These are phyloP conservation scores for Corylus heterophylla DNA, from an alignment of 306 rosid genomes.

Conservation along the genomic window DNA sequence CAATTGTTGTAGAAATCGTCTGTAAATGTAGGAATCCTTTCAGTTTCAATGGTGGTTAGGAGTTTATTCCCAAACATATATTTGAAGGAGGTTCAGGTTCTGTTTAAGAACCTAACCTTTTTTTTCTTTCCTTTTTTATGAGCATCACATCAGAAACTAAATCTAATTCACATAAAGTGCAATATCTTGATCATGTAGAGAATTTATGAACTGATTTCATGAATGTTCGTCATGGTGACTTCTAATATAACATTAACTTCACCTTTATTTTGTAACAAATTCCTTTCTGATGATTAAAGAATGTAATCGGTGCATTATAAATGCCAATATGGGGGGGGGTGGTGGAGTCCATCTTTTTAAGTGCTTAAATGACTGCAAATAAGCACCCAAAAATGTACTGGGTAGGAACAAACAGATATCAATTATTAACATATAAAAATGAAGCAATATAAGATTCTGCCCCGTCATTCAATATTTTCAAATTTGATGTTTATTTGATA, in stretches of 20 bases:
- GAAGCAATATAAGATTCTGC: neutral
- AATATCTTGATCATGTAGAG: neutral
- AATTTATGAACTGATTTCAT: neutral
- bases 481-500: neutral
- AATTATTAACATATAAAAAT: neutral
- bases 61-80: no score
- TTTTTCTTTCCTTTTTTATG: no score
- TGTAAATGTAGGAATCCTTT: no score
- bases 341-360: neutral
- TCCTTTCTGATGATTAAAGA: neutral
- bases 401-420: neutral
- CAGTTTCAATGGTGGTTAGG: no score
- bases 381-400: neutral
- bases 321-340: neutral
- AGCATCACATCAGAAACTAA: neutral
- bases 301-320: neutral
- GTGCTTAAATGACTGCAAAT: neutral
- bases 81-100: no score
- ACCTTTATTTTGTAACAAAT: neutral
- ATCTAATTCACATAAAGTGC: neutral
- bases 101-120: no score
- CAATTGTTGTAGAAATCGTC: no score
- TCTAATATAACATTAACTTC: neutral
- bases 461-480: neutral
- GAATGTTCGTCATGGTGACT: neutral